Base-by-base conservation (phyloP, 2,329 filamentous ascomycete genomes). In the Albifimbria verrucaria region DNA sequence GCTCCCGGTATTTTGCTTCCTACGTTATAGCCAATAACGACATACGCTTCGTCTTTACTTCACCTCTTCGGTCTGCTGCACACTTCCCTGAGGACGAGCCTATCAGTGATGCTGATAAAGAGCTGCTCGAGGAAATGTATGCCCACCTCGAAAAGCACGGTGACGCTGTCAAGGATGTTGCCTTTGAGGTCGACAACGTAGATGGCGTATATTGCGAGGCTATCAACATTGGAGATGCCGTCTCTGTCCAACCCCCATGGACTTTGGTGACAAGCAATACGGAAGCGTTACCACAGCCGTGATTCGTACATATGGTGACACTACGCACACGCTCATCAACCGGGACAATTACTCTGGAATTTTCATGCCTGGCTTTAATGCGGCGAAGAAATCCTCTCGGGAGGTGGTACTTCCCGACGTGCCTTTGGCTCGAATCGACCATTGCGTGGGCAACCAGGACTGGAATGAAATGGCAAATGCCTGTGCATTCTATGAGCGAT, bases 391-490 rank as follows among this genome's bases (percentile, higher is more conserved):
- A n/a, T 57, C 62, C 52, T 65, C 68, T 2, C 64, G 65, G 28
- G 70, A 60, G 21, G 57, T 70, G 7, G 26, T 67, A n/a, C 75
- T 90, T 10, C 88, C 89, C 0, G 59, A 71, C 1, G 78, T 92
- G 12, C 65, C 73, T 6, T 78, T 92, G 49, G 78, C 81, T 58
- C 80, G 81, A 55, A 88, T 94, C 70, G 90, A 94, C 73, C 90
- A 94, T 77, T 93, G 89, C 70, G 90, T 94, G 58, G 90, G 90
- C 56, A 93, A 94, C 74, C 89, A 93, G 74, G 85, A 89, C 73
- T 93, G 90, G 90, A 77, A 88, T 67, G 82, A 88, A 67, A 92
- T 94, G 78, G 71, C 72, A 55, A 69, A 72, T 18, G 77, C 77
- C 25, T 78, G 75, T 64, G 72, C 66, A 24, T 79, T 85, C 71